Evolutionary conservation across 208 protist genomes (phyloP), one percentile per base, ranked within the genome.

Genomic region (Leishmania major): DNA sequence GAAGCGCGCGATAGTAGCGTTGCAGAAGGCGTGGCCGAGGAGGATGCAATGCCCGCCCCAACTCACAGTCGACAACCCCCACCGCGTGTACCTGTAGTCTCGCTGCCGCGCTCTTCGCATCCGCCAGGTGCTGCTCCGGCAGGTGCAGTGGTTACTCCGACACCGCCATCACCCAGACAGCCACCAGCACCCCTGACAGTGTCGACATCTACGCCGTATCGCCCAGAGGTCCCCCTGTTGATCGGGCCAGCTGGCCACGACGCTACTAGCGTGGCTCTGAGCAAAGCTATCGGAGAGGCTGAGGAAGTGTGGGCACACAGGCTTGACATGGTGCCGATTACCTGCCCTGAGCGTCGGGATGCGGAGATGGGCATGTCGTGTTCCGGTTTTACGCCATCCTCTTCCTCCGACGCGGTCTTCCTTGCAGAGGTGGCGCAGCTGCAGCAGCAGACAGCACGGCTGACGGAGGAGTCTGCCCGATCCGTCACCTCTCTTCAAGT

Each of bases 351-450:
- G 7, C 31, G 7, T 47, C 31, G 2, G 31, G 47, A 28, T 5
- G 51, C 15, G 51, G 73, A 47, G 49, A n/a, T 25, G 51, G 73
- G 51, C 51, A 55, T 53, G 45, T 37, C 70, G 22, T 51, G 28
- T 3, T 53, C 28, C 25, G n/a, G 53, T 51, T 19, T n/a, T 17
- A n/a, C 31, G 1, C 60, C 73, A 35, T 77, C 73, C 28, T 59
- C 71, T 35, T 51, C 73, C 25, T 80, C 81, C 4, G 81, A 85
- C 43, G 81, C 81, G 19, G 75, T 78, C 37, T 85, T 85, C 51
- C 81, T 77, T 35, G 75, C 77, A 8, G 71, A 81, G 69, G 71
- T 28, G 31, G 77, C 81, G 2, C 81, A 80, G 43, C 35, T 85
- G 81, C 81, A 75, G 35, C 59, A 78, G 57, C 55, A 81, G 77